Evolutionary conservation across 257 asterid species (phyloP), one percentile per base, ranked within the genome.

Genomic region (Oldenlandia corymbosa): DNA sequence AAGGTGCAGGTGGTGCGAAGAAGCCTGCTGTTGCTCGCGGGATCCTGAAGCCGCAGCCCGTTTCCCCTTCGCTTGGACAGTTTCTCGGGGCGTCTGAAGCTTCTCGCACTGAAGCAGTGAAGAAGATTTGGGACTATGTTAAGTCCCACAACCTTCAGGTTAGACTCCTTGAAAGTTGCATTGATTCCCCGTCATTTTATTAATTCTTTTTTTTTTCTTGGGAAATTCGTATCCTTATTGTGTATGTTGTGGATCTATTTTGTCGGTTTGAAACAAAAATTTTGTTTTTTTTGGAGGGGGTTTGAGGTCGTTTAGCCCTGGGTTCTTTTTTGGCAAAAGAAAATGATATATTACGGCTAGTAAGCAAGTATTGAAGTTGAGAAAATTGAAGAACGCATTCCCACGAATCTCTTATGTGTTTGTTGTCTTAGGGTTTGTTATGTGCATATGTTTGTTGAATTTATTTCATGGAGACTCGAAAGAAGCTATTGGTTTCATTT

Each of bases 91-190:
- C 67, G 14, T 27, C 65, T 0, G 68, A 70, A 61, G 70, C 59
- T 5, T 64, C 82, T 8, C 82, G 82, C 2, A 42, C 75, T 18
- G 75, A 64, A 10, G 82, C 82, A 24, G 75, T 78, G 17, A 78
- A 74, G 57, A 62, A 60, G 58, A 31, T 74, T 12, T 74, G 83
- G 82, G 82, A 58, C 6, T 65, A 78, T 67, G 65, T 78, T 76
- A 78, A 78, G 50, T 48, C 74, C 28, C 28, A 63, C 26, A 75
- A 75, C n/a, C 83, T 78, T 32, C 77, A 78, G 83, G 83, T 78
- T 56, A 8, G 43, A 56, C 17, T 8, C 27, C 43, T 37, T 56
- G 36, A 5, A 17, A 45, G 5, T 45, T 20, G 50, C 23, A 14
- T 16, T 18, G 9, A 2, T 45, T 45, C 0, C 8, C 23, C 21